Conservation (phyloP, 306 rosid species). For the Trifolium subterraneum region DNA sequence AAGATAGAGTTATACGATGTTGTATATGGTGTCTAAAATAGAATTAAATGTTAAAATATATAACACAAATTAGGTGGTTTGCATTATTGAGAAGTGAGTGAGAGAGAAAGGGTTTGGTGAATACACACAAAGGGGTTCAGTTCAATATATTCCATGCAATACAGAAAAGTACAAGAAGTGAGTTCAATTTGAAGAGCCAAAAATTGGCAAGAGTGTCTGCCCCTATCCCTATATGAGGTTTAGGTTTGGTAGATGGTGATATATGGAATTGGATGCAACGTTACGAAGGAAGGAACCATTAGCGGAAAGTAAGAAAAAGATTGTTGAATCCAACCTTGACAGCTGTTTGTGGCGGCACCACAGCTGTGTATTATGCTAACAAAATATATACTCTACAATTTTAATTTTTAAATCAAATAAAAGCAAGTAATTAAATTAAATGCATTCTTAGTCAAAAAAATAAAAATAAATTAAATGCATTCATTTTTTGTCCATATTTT, state of each 20-base stretch:
- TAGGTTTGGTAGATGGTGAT: conserved; percentile 49
- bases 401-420: not conserved
- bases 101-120: not conserved
- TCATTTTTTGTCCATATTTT: too few relatives aligned
- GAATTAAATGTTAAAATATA: too few relatives aligned
- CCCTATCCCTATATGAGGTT: conserved; percentile 19
- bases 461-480: not conserved
- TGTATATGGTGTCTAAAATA: too few relatives aligned
- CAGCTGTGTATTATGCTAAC: conserved; percentile 51
- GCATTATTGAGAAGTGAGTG: conserved; percentile 22
- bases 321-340: conserved; percentile 30
- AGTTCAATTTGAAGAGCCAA: conserved; percentile 19
- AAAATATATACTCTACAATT: not conserved
- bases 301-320: conserved; percentile 9
- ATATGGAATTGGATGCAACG: conserved; percentile 38
- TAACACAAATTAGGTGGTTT: not conserved
- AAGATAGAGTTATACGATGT: too few relatives aligned
- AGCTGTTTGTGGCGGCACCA: conserved; percentile 38
- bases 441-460: too few relatives aligned
- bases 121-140: not conserved
- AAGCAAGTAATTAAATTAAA: too few relatives aligned
- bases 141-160: conserved; percentile 7
- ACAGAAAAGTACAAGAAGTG: conserved; percentile 27
- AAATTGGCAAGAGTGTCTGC: not conserved
- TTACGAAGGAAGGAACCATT: conserved; percentile 27